Base-by-base conservation (phyloP, 768 basidiomycete species). In the Tricholomella constricta region DNA sequence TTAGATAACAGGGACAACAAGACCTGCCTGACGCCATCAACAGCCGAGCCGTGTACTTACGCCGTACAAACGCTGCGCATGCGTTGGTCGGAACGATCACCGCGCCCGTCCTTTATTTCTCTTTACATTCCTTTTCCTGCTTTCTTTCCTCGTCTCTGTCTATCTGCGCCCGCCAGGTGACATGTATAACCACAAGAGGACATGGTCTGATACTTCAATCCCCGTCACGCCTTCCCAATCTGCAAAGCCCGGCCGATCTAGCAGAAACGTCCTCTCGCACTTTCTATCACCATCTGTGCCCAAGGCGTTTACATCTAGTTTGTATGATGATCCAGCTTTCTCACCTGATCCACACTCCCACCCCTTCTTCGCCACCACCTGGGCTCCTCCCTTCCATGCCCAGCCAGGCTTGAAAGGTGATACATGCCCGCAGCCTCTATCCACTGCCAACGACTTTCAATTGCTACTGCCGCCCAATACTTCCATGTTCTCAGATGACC, bases 251-350 rank as follows among this genome's bases (percentile, higher is more conserved):
- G 42, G 42, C 1, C 48, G 51, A 38, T 40, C 54, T 51, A 31
- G 40, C 45, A 38, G 27, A 17, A 47, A 44, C 17, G 40, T 51
- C 23, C 51, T 62, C 48, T 57, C 63, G 31, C 47, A 46, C 19
- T 61, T 65, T 51, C 54, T 65, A 26, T 48, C 53, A 29, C 54
- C 60, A 31, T 54, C 56, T 36, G 31, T 38, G 31, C 40, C 54
- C 26, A 41, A 55, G 36, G 50, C 46, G 43, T 37, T 47, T 37
- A 40, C 27, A 34, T 32, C 46, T 36, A 45, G 44, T 38, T 22
- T 77, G 3, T 72, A 75, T 47, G 72, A 79, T 60, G 80, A 82
- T 59, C 83, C 82, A 45, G 83, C 83, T 0, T 85, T 85, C 71
- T 83, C 83, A 57, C 58, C 76, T 47, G 78, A 83, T 69, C 84